A percentile compares a stretch with the other conserved stretches of the same genome.
phyloP scores from a whole-genome alignment of 371 early-diverging fungal genomes.

The Mortierella sp. region DNA sequence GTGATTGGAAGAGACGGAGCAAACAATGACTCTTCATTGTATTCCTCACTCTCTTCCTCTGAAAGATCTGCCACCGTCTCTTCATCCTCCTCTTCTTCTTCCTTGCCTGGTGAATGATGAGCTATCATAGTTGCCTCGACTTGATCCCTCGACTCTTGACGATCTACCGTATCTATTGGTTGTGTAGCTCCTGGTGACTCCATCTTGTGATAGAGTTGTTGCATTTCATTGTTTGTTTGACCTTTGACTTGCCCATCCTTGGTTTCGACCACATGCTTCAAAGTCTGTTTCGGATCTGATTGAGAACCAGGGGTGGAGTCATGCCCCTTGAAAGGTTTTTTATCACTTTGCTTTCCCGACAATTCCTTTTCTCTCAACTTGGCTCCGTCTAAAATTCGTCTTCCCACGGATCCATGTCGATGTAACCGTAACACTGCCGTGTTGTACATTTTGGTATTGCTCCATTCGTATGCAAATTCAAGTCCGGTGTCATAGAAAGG shows the following conservation, averaged over 20 bases:
- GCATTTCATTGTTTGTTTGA: too few relatives aligned
- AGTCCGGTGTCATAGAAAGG: conserved; percentile 37
- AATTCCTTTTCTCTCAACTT: conserved; percentile 7
- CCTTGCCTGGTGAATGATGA: not conserved
- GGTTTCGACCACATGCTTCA: too few relatives aligned
- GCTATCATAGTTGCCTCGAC: not conserved
- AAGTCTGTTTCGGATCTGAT: too few relatives aligned
- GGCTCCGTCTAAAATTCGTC: conserved; percentile 15
- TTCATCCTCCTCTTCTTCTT: not conserved
- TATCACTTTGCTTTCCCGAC: not conserved
- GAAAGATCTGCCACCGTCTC: not conserved
- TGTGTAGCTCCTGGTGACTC: too few relatives aligned
- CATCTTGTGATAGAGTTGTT: too few relatives aligned
- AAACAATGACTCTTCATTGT: conserved; percentile 10
- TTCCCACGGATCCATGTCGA: conserved; percentile 2
- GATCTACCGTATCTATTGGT: too few relatives aligned
- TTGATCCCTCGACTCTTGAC: too few relatives aligned
- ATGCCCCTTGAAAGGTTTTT: too few relatives aligned
- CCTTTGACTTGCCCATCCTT: too few relatives aligned
- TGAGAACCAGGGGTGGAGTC: too few relatives aligned
- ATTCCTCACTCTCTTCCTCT: not conserved
- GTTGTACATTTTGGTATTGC: conserved; percentile 29
- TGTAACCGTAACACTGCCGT: conserved; percentile 2
- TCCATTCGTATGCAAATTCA: conserved; percentile 51
- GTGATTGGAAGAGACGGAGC: not conserved